Percentiles rank a stretch among this genome's conserved stretches.
Conservation (phyloP, 2,329 filamentous ascomycete species). For the Nigrograna mackinnonii region DNA sequence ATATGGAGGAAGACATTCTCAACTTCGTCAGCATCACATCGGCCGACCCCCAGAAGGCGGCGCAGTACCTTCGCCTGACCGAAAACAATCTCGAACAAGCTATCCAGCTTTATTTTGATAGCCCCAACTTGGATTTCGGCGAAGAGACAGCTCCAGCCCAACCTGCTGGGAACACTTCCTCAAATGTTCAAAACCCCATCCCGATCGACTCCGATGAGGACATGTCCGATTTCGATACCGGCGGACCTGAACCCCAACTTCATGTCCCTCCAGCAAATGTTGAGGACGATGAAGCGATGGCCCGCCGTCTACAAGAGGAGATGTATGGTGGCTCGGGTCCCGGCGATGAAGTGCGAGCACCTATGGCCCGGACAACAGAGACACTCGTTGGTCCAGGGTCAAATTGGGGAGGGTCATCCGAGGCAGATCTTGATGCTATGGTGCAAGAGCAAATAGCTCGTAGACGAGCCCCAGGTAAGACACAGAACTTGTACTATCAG, state of each 20-base stretch:
- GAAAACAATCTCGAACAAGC: slow-evolving; percentile 83
- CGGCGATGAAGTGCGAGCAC: slow-evolving; percentile 73
- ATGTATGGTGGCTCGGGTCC: slow-evolving; percentile 65
- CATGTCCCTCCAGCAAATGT: slow-evolving; percentile 44
- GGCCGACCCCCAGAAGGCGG: slow-evolving; percentile 72
- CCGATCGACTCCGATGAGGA: slow-evolving; percentile 80
- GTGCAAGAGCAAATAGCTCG: slow-evolving; percentile 68
- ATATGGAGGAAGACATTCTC: slow-evolving; percentile 65
- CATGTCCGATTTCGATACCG: slow-evolving; percentile 52
- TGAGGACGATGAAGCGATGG: slow-evolving; percentile 93
- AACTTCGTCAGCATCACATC: slow-evolving; percentile 84
- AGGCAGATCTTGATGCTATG: slow-evolving; percentile 61
- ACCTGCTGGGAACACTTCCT: slow-evolving; percentile 27
- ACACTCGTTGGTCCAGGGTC: slow-evolving; percentile 78
- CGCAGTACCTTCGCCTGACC: slow-evolving; percentile 83
- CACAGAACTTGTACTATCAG: background rate
- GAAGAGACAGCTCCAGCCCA: slow-evolving; percentile 39
- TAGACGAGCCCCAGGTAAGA: slow-evolving; percentile 34
- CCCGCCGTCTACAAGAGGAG: slow-evolving; percentile 87
- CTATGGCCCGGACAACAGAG: slow-evolving; percentile 89
- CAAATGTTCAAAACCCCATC: slow-evolving; percentile 61
- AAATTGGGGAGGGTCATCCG: slow-evolving; percentile 53
- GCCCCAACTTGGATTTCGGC: slow-evolving; percentile 69
- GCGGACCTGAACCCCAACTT: slow-evolving; percentile 31
- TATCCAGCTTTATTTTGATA: slow-evolving; percentile 88